A percentile compares a stretch with the other conserved stretches of the same genome.
These are phyloP conservation scores for Tilletia horrida DNA, from an alignment of 1,284 basidiomycete genomes.

Conservation along the genomic window DNA sequence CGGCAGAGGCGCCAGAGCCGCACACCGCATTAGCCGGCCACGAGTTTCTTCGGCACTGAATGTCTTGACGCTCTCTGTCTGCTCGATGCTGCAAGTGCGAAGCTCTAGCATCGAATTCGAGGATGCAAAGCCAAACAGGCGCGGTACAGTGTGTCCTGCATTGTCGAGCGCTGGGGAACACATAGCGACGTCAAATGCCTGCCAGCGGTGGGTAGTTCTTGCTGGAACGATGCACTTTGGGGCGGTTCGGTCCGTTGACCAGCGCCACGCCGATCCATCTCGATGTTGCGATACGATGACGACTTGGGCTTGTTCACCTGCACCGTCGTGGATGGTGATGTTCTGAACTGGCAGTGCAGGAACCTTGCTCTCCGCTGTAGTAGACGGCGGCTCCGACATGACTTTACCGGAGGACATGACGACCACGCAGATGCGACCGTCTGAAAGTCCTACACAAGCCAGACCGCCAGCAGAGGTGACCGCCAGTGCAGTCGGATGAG, in stretches of 20 bases:
- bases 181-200: constrained; percentile 9
- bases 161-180: constrained; percentile 12
- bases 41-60: constrained; percentile 1
- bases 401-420: background rate
- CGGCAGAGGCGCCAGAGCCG: background rate
- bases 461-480: constrained; percentile 9
- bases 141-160: background rate
- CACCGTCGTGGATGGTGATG: constrained; percentile 14
- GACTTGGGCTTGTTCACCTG: constrained; percentile 2
- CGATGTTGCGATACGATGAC: constrained; percentile 15
- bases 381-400: too few relatives aligned
- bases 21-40: constrained; percentile 5
- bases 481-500: constrained; percentile 1
- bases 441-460: background rate
- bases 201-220: background rate
- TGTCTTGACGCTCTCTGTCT: background rate
- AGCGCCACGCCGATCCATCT: constrained; percentile 12
- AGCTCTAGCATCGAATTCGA: constrained; percentile 1
- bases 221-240: constrained; percentile 4
- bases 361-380: background rate
- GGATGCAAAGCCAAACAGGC: constrained; percentile 5
- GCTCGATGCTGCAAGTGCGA: constrained; percentile 9
- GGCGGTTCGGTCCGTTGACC: background rate
- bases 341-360: background rate
- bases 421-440: constrained; percentile 4